Base-by-base conservation (phyloP, 192 early-diverging fungal species). In the Backusella liffmaniae region DNA sequence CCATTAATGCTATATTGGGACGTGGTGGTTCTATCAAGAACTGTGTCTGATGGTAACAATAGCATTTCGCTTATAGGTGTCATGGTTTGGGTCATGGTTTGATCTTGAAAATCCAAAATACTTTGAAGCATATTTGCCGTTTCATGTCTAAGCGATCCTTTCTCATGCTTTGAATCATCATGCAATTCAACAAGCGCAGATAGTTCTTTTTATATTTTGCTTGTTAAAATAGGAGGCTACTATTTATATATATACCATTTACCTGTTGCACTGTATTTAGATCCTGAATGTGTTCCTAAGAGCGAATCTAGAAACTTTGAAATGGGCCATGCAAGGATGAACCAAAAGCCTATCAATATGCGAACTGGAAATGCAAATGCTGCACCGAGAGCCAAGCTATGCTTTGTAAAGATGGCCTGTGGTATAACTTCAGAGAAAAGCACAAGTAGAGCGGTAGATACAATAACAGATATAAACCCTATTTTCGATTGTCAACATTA, bases 351-450 rank as follows among this genome's bases (percentile, higher is more conserved):
- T 67, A 91, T 92, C 26, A 91, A 72, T 39, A 90, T 79, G 32
- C 86, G 74, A 26, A 93, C 90, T 23, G 86, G 83, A 79, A 88
- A 92, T 16, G 96, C 94, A 83, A 97, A 96, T 49, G 92, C 90
- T 4, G 97, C 95, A 5, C 97, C 97, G 37, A 99, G 89, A 4
- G 90, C 89, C 46, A 99, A 87, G 0, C 97, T 96, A 80, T 97
- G 91, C 9, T 93, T 88, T 7, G 95, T 90, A 73, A 96, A 97
- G 7, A 97, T 84, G 10, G 96, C 92, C 76, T 97, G 96, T 23
- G 97, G 96, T 71, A 98, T 93, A 67, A 98, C 94, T 84, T 98
- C 97, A 59, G 95, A 95, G 85, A 97, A 98, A 35, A 98, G 80
- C 13, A 98, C 93, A 66, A 98, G 91, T 18, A 96, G 75, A 0